These are phyloP conservation scores for Sanchytrium tribonematis DNA, from an alignment of 371 early-diverging fungal genomes.

Conservation along the genomic window DNA sequence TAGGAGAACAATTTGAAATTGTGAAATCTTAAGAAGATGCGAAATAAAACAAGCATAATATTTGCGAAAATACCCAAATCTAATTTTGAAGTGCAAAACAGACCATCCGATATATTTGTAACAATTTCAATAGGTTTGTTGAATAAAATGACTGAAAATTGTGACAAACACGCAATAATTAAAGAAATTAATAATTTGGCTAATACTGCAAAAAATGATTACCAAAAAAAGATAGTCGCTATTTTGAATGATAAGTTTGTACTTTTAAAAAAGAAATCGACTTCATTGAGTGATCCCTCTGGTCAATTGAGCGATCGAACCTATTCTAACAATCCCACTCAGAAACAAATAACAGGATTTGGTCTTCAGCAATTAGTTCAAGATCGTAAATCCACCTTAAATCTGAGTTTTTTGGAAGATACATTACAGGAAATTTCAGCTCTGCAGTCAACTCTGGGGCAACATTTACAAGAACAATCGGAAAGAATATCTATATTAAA, in stretches of 20 bases:
- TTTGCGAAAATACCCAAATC: neutral
- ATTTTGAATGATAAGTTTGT: neutral
- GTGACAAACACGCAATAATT: neutral
- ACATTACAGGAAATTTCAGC: neutral
- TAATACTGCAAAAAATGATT: neutral
- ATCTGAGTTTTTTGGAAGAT: neutral
- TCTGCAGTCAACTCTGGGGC: neutral
- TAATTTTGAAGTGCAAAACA: neutral
- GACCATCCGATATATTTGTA: neutral
- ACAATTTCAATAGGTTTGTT: neutral
- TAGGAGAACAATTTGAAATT: too few relatives aligned
- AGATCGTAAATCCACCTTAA: neutral
- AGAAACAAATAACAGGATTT: neutral
- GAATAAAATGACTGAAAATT: neutral
- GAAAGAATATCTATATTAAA: neutral
- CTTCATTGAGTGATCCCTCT: neutral
- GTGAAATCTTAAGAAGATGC: too few relatives aligned
- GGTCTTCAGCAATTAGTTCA: neutral
- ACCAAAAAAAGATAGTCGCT: neutral
- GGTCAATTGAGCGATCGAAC: neutral
- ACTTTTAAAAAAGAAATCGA: neutral
- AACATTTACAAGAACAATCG: neutral
- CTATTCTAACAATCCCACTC: neutral
- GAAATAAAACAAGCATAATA: neutral
- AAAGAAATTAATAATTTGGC: neutral